Percentiles rank a stretch among this genome's conserved stretches.
Conservation (phyloP, 306 rosid genomes). For the Macrotyloma uniflorum region DNA sequence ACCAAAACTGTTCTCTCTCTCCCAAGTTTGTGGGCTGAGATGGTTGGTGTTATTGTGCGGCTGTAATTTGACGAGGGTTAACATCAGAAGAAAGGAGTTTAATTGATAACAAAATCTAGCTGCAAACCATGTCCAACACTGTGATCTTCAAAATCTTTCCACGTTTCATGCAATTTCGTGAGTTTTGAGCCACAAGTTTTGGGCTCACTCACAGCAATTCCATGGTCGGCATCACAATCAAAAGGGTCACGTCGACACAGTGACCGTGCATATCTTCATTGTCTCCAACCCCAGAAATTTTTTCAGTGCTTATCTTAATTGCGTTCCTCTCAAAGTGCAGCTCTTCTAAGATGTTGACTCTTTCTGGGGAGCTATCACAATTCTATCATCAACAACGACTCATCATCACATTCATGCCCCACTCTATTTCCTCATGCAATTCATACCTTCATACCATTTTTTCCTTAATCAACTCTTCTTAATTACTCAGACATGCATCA, state of each 20-base stretch:
- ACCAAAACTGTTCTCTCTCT: too few species aligned
- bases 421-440: not conserved
- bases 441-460: not conserved
- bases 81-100: not conserved
- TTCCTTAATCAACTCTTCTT: not conserved
- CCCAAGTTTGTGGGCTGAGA: not conserved
- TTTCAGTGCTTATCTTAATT: slow-evolving; percentile 32
- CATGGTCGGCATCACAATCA: slow-evolving; percentile 23
- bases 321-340: not conserved
- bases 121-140: slow-evolving; percentile 19
- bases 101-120: not conserved
- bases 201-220: not conserved
- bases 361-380: not conserved
- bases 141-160: slow-evolving; percentile 28
- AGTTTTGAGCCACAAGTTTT: slow-evolving; percentile 41
- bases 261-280: slow-evolving; percentile 15
- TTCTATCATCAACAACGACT: not conserved
- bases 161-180: slow-evolving; percentile 21
- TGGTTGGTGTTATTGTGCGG: slow-evolving; percentile 3
- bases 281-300: slow-evolving; percentile 22
- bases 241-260: slow-evolving; percentile 30
- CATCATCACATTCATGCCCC: not conserved
- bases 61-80: slow-evolving; percentile 7
- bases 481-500: too few species aligned
- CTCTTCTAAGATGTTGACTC: not conserved